Evolutionary conservation across 1,284 basidiomycete species (phyloP), one percentile per base, ranked within the genome.

Genomic region (Ceratobasidium sp.): DNA sequence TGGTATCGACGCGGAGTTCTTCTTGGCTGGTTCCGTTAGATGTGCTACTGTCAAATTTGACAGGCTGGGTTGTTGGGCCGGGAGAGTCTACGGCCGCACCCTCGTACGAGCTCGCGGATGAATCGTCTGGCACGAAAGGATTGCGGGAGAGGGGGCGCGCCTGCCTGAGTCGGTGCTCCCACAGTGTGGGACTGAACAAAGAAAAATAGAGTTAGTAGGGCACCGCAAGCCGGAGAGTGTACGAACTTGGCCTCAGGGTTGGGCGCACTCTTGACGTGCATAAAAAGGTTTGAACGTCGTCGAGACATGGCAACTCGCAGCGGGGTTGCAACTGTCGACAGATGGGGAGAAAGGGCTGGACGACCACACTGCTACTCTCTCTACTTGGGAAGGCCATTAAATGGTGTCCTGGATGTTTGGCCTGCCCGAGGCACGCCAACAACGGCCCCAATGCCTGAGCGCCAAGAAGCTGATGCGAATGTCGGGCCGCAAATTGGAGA

Each of bases 131-230:
- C n/a, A 48, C 44, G 28, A 70, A 70, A 18, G 67, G 67, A 44
- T 70, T 70, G 21, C 56, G 67, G 23, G 67, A 70, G 8, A 70
- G 1, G 3, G 67, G 67, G 14, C 67, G 67, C 67, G 54, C 36
- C 56, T 70, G 54, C 30, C 44, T 36, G 5, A 70, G 56, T 36
- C 67, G 54, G 33, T 70, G 67, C 54, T 70, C 67, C 67, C 67
- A 70, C 18, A 59, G 44, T 11, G 28, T 1, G 48, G 54, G 67
- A 25, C 67, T 70, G 23, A 33, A n/a, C n/a, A n/a, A 28, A 38
- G 28, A 2, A 12, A 59, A 23, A 23, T 8, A 28, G n/a, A 28
- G 23, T n/a, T 9, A 28, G 14, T 11, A 21, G 6, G 28, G 38
- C 11, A 12, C 14, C 23, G n/a, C 38, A 1, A 36, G 14, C 4